Percentiles rank a stretch among this genome's conserved stretches.
Conservation (phyloP, 768 basidiomycete genomes). For the Epithele typhae region DNA sequence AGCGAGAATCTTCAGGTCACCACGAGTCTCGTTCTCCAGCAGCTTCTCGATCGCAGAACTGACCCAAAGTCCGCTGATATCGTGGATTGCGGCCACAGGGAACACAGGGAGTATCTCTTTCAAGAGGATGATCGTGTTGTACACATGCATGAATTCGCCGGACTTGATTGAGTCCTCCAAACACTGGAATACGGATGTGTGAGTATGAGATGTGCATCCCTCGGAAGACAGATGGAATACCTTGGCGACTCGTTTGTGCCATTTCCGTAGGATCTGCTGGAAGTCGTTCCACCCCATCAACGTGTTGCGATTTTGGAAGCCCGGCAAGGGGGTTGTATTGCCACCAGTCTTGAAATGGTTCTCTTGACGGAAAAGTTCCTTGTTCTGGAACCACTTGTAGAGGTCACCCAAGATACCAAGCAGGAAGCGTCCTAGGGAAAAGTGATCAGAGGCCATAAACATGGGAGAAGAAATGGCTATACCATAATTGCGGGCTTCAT, state of each 20-base stretch:
- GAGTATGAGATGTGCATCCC: too few species aligned
- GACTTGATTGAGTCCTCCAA: conserved; percentile 80
- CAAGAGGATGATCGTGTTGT: conserved; percentile 92
- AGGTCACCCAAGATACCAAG: conserved; percentile 74
- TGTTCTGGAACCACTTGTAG: conserved; percentile 75
- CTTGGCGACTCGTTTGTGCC: conserved; percentile 72
- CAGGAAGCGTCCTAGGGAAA: conserved; percentile 76
- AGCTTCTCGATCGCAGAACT: conserved; percentile 61
- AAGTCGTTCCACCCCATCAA: conserved; percentile 69
- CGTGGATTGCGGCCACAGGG: conserved; percentile 59
- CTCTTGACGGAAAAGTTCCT: conserved; percentile 66
- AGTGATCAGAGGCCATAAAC: background rate
- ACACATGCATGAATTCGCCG: conserved; percentile 94
- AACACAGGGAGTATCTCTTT: conserved; percentile 90
- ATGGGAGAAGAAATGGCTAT: conserved; percentile 16
- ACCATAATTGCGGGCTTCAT: conserved; percentile 95
- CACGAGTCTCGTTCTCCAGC: conserved; percentile 71
- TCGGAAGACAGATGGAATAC: conserved; percentile 32
- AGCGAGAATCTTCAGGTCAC: conserved; percentile 79
- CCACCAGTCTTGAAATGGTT: conserved; percentile 63
- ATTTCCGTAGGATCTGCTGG: conserved; percentile 71
- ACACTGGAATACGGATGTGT: conserved; percentile 41
- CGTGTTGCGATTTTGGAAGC: conserved; percentile 50
- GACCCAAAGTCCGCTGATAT: conserved; percentile 50
- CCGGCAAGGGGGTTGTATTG: conserved; percentile 59